Base-by-base conservation (phyloP, 345 rosid genomes). In the Melastoma malabathricum region DNA sequence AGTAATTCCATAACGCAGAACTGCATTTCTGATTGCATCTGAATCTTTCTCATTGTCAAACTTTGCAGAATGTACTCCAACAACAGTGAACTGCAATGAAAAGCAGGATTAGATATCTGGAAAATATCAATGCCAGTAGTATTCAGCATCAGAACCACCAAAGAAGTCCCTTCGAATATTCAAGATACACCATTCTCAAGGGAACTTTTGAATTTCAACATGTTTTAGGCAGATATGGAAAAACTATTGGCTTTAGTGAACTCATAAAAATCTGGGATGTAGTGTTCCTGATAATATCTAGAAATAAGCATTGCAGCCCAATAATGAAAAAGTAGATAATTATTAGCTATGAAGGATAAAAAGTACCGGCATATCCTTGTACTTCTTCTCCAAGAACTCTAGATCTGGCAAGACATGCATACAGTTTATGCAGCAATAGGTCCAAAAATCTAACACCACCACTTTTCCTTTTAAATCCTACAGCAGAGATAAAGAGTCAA, bases 31-130 rank as follows among this genome's bases (percentile, higher is more conserved):
- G 59, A 90, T 90, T 59, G 98, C 96, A 63, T 82, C 98, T 64
- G 80, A 68, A 73, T 90, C 98, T 67, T 86, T 90, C 72, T 86
- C 98, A 65, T 90, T 90, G 70, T 86, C 98, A 4, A 90, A 90
- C 75, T 90, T 90, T 15, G 96, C 96, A 15, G 98, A 86, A 72
- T 86, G 98, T 31, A 90, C 98, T 64, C 98, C 98, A 31, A 90
- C 81, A 66, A 90, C 98, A 10, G 84, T 67, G 62, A 90, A 80
- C 98, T 90, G 77, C 56, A 49, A 50, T 54, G 47, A 61, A 52
- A 54, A 38, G 44, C 18, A 50, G 27, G 43, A 29, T 50, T 50
- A 27, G 4, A 6, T 29, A 41, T 6, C 43, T 25, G 34, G 27
- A 41, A 50, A 18, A 34, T 25, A n/a, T 50, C 27, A 15, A 29